A percentile compares a stretch with the other conserved stretches of the same genome.
phyloP scores from a whole-genome alignment of 2,329 filamentous ascomycete genomes.

The Cadophora luteo-olivacea region DNA sequence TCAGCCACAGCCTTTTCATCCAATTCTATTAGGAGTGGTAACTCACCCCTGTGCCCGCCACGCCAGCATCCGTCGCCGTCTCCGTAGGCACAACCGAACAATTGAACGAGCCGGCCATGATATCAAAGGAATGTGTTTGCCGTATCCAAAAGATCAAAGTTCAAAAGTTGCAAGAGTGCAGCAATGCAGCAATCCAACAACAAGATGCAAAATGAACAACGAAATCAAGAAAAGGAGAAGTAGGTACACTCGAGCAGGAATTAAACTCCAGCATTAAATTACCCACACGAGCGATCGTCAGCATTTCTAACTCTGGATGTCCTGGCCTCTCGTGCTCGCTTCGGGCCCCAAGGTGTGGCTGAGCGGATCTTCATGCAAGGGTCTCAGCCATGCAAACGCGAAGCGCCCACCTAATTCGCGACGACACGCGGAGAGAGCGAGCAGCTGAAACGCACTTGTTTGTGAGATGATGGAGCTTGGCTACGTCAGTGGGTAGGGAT shows the following conservation, averaged over 20 bases:
- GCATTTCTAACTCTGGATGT: slow-evolving; percentile 11
- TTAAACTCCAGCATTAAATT: neutral
- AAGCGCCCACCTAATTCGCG: slow-evolving; percentile 19
- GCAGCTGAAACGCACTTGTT: slow-evolving; percentile 22
- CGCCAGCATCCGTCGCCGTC: slow-evolving; percentile 56
- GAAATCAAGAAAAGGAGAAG: neutral
- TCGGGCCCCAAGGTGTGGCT: neutral
- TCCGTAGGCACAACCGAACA: slow-evolving; percentile 26
- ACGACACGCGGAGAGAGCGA: neutral
- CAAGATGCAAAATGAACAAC: neutral
- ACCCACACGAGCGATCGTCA: slow-evolving; percentile 2
- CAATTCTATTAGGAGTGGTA: too few species aligned
- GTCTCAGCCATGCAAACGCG: slow-evolving; percentile 18
- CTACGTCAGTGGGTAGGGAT: slow-evolving; percentile 17
- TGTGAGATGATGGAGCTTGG: slow-evolving; percentile 18
- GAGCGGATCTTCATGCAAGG: slow-evolving; percentile 11
- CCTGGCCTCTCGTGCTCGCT: slow-evolving; percentile 5
- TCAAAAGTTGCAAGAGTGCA: neutral
- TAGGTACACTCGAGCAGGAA: too few species aligned
- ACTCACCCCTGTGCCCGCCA: slow-evolving; percentile 63
- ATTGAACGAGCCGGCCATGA: slow-evolving; percentile 26
- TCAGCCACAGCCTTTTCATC: neutral
- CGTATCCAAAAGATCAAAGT: neutral
- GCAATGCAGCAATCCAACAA: neutral
- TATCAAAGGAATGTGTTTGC: slow-evolving; percentile 11